Percentiles rank a stretch among this genome's conserved stretches.
Conservation (phyloP, 176 grass and related monocot species). For the Musa itinerans region DNA sequence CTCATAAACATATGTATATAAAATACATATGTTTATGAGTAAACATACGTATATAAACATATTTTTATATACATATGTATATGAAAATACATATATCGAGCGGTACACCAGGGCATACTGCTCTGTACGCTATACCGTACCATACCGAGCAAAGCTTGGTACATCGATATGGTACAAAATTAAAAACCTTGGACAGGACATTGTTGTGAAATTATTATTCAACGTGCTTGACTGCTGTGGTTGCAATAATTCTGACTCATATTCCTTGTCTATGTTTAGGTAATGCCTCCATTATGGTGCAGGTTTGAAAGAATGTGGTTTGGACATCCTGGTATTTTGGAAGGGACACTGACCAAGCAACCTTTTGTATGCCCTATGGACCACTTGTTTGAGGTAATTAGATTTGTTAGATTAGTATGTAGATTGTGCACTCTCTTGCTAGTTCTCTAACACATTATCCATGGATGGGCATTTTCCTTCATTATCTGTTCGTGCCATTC, state of each 20-base stretch:
- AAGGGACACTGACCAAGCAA: slow-evolving; percentile 82
- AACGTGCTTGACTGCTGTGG: not conserved
- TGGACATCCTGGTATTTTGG: slow-evolving; percentile 87
- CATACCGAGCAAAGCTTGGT: not conserved
- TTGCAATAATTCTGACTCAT: slow-evolving; percentile 26
- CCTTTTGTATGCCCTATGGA: slow-evolving; percentile 99
- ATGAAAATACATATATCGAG: no score
- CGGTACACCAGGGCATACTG: not conserved
- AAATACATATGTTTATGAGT: no score
- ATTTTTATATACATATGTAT: no score
- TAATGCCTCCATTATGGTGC: slow-evolving; percentile 99
- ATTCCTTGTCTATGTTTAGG: slow-evolving; percentile 47
- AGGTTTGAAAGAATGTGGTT: slow-evolving; percentile 97
- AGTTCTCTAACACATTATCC: not conserved
- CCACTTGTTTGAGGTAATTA: slow-evolving; percentile 85
- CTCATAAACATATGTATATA: no score
- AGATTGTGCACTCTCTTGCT: not conserved
- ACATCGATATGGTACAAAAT: not conserved
- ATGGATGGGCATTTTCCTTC: not conserved
- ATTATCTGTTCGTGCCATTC: not conserved
- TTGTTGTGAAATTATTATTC: not conserved
- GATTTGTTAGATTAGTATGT: not conserved
- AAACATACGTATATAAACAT: no score
- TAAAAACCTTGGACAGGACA: not conserved
- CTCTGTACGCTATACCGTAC: not conserved